These are phyloP conservation scores for Penicillium samsonianum DNA, from an alignment of 495 filamentous ascomycete genomes.

Conservation along the genomic window DNA sequence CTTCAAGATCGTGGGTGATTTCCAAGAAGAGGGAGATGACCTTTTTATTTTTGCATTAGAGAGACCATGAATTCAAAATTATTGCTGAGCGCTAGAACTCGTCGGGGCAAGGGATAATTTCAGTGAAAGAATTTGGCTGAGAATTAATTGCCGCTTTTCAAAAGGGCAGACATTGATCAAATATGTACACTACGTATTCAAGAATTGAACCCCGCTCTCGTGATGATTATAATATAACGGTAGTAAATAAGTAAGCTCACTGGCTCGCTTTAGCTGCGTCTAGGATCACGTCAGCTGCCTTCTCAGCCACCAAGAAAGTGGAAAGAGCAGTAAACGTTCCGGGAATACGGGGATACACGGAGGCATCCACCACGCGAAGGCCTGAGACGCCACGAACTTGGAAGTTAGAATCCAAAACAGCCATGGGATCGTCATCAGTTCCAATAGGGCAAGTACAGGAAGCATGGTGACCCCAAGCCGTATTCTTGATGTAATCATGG, in stretches of 20 bases:
- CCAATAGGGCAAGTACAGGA: conserved; percentile 62
- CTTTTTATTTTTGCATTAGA: conserved; percentile 50
- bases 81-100: neutral
- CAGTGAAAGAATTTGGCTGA: neutral
- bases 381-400: conserved; percentile 54
- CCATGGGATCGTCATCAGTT: conserved; percentile 54
- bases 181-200: neutral
- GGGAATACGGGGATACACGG: conserved; percentile 58
- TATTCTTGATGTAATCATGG: conserved; percentile 51
- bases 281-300: conserved; percentile 53
- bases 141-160: neutral
- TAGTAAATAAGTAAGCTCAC: neutral
- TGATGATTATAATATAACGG: neutral
- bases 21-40: conserved; percentile 31
- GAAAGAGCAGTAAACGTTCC: conserved; percentile 59
- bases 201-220: neutral
- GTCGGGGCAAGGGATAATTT: no score
- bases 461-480: conserved; percentile 62
- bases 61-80: neutral
- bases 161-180: neutral
- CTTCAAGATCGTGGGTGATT: conserved; percentile 36
- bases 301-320: conserved; percentile 64
- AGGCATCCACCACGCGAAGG: conserved; percentile 63
- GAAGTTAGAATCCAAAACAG: conserved; percentile 60
- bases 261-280: neutral